These are phyloP conservation scores for Xylaria acuta DNA, from an alignment of 495 filamentous ascomycete species.

Conservation along the genomic window DNA sequence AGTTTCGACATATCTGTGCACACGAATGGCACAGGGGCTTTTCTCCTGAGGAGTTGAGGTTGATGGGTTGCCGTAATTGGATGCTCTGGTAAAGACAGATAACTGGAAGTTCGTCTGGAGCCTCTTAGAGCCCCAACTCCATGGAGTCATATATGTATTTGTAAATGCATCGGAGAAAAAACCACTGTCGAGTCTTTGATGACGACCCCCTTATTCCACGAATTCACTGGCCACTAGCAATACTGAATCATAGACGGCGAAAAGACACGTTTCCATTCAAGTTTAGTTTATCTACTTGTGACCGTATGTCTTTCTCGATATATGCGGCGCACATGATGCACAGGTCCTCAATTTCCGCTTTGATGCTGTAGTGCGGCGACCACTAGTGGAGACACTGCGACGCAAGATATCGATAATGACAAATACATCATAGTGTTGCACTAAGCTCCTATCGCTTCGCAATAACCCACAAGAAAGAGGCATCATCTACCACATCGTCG, in stretches of 20 bases:
- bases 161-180: too few species aligned
- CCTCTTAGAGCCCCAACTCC: background rate
- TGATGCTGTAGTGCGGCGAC: background rate
- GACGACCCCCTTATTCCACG: background rate
- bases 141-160: background rate
- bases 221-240: background rate
- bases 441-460: conserved; percentile 22
- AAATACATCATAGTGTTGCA: too few species aligned
- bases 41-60: background rate
- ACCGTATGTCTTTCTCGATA: background rate
- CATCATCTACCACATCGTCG: conserved; percentile 33
- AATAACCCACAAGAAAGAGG: conserved; percentile 44
- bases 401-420: too few species aligned
- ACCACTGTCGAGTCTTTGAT: background rate
- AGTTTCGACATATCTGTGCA: background rate
- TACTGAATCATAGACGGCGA: background rate
- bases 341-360: background rate
- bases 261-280: background rate
- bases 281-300: too few species aligned
- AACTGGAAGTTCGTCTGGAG: background rate
- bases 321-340: background rate
- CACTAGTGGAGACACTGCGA: background rate
- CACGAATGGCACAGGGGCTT: background rate
- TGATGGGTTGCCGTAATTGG: background rate
- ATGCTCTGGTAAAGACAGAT: background rate